Evolutionary conservation across 148 eudicot genomes (phyloP).

Genomic region (Vaccinium corymbosum): DNA sequence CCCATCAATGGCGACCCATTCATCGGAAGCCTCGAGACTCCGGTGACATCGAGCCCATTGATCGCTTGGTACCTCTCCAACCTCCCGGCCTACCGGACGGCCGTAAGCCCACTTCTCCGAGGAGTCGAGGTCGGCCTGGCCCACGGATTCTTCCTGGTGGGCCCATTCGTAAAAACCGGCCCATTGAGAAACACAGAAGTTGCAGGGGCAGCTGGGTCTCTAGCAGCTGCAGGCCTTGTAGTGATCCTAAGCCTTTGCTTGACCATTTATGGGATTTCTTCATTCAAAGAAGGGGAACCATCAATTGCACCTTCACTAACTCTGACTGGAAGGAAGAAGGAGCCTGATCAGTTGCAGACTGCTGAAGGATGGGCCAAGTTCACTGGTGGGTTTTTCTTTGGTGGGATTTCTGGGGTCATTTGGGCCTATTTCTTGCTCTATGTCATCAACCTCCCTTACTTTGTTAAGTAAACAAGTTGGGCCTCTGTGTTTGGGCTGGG

Average conservation of each 20-base stretch:
- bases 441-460: slow-evolving; percentile 93
- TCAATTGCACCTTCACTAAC: slow-evolving; percentile 87
- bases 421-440: slow-evolving; percentile 95
- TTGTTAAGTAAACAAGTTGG: slow-evolving; percentile 43
- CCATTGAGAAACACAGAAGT: slow-evolving; percentile 78
- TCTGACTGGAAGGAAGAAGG: slow-evolving; percentile 85
- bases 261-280: slow-evolving; percentile 85
- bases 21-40: slow-evolving; percentile 93
- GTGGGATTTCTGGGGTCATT: slow-evolving; percentile 84
- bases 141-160: slow-evolving; percentile 79
- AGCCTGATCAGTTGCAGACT: slow-evolving; percentile 87
- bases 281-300: slow-evolving; percentile 90
- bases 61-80: slow-evolving; percentile 98
- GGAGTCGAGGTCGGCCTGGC: slow-evolving; percentile 92
- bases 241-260: slow-evolving; percentile 82
- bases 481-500: background rate
- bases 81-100: slow-evolving; percentile 94
- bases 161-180: slow-evolving; percentile 88
- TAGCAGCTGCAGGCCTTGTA: slow-evolving; percentile 85
- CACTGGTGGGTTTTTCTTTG: slow-evolving; percentile 98
- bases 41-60: slow-evolving; percentile 97
- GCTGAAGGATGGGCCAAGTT: slow-evolving; percentile 99
- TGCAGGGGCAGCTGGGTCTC: slow-evolving; percentile 84
- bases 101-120: slow-evolving; percentile 89
- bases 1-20: slow-evolving; percentile 97